Conservation (phyloP, 2,329 filamentous ascomycete genomes). For the Kalaharituber pfeilii region DNA sequence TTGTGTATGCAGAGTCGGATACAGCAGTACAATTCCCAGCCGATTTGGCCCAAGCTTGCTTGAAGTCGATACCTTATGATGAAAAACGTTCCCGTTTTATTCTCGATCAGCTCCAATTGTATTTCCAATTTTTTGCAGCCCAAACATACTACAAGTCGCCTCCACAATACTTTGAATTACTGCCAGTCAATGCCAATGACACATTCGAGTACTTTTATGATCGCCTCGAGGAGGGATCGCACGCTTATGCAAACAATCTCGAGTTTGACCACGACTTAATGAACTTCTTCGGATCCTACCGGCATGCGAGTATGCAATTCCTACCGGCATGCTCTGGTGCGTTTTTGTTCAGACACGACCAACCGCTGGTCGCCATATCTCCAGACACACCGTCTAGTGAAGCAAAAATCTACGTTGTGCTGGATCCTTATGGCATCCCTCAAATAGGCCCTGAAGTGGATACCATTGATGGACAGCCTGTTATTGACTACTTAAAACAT, state of each 20-base stretch:
- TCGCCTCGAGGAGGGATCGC: not conserved
- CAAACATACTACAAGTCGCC: slow-evolving; percentile 2
- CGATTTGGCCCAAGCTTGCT: not conserved
- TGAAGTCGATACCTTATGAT: slow-evolving; percentile 3
- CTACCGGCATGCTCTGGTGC: slow-evolving; percentile 8
- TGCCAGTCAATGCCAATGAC: not conserved
- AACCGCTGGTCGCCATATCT: slow-evolving; percentile 10
- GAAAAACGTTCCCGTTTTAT: not conserved
- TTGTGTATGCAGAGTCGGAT: not conserved
- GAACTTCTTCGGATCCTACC: slow-evolving; percentile 9
- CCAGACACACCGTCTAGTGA: not conserved
- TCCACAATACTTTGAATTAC: slow-evolving; percentile 1
- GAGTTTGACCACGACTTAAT: slow-evolving; percentile 13
- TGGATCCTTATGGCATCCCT: slow-evolving; percentile 6
- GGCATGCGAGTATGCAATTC: slow-evolving; percentile 9
- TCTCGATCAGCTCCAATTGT: slow-evolving; percentile 5
- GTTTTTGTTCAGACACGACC: slow-evolving; percentile 11
- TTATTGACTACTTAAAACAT: slow-evolving; percentile 6
- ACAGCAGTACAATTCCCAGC: not conserved
- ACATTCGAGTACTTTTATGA: not conserved
- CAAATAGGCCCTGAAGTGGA: slow-evolving; percentile 5
- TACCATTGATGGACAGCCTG: slow-evolving; percentile 8
- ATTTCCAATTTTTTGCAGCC: not conserved
- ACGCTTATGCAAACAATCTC: slow-evolving; percentile 11
- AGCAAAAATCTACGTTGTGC: slow-evolving; percentile 10